A percentile compares a stretch with the other conserved stretches of the same genome.
Evolutionary conservation across 306 rosid species (phyloP).

Genomic region (Pueraria montana): DNA sequence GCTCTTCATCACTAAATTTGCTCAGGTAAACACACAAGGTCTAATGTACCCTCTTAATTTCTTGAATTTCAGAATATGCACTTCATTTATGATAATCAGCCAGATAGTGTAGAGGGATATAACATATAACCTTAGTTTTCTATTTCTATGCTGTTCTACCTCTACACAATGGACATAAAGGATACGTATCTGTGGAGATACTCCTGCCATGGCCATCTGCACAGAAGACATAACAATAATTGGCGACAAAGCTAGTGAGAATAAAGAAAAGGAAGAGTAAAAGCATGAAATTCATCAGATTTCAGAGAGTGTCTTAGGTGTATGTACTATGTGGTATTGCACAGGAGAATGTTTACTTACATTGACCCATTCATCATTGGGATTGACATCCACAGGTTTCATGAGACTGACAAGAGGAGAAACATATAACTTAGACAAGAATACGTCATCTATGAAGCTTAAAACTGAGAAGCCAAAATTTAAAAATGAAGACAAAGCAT

Average conservation of each 20-base stretch:
- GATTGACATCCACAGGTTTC: conserved; percentile 94
- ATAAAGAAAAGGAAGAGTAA: conserved; percentile 37
- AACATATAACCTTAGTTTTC: conserved; percentile 26
- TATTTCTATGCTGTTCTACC: background rate
- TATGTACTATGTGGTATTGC: conserved; percentile 21
- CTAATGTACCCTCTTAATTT: conserved; percentile 28
- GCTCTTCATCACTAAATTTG: conserved; percentile 84
- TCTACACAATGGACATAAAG: conserved; percentile 51
- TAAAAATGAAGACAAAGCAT: conserved; percentile 31
- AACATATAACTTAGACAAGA: conserved; percentile 34
- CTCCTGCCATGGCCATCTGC: conserved; percentile 96
- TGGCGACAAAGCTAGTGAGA: conserved; percentile 43
- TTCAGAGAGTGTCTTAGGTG: conserved; percentile 18
- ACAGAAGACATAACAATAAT: conserved; percentile 50
- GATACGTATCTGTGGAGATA: conserved; percentile 98
- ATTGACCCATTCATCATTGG: conserved; percentile 92
- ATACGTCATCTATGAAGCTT: conserved; percentile 8
- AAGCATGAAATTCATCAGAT: conserved; percentile 20
- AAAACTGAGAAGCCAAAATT: conserved; percentile 31
- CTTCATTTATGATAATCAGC: conserved; percentile 19
- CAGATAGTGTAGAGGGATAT: conserved; percentile 13
- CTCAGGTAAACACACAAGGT: conserved; percentile 59
- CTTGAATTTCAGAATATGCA: conserved; percentile 15
- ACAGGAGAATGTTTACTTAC: conserved; percentile 66
- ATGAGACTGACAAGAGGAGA: conserved; percentile 78